These are phyloP conservation scores for Diplodia seriata DNA, from an alignment of 2,329 filamentous ascomycete species.

Conservation along the genomic window DNA sequence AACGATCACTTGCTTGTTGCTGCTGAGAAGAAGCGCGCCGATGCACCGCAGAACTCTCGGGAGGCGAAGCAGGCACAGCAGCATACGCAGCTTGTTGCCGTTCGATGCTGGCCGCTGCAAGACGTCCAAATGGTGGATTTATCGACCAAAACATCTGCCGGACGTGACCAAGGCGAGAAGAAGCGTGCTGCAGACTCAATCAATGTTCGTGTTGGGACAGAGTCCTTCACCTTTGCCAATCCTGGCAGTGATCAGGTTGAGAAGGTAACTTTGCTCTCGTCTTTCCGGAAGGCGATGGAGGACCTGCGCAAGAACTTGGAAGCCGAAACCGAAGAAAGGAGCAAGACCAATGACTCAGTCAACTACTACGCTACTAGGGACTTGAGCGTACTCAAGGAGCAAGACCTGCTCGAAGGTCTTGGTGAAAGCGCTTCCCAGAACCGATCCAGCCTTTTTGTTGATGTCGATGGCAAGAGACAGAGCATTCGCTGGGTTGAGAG, in stretches of 20 bases:
- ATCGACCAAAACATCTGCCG: slow-evolving; percentile 52
- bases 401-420: slow-evolving; percentile 78
- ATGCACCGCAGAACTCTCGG: slow-evolving; percentile 59
- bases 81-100: slow-evolving; percentile 78
- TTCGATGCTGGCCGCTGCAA: slow-evolving; percentile 90
- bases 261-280: slow-evolving; percentile 81
- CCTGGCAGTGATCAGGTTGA: slow-evolving; percentile 80
- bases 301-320: slow-evolving; percentile 85
- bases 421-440: slow-evolving; percentile 75
- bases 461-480: slow-evolving; percentile 95
- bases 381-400: slow-evolving; percentile 76
- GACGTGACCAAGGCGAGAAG: slow-evolving; percentile 19
- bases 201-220: slow-evolving; percentile 86
- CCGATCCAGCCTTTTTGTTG: slow-evolving; percentile 76
- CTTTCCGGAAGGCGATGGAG: slow-evolving; percentile 91
- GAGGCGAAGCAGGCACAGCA: slow-evolving; percentile 54
- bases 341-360: slow-evolving; percentile 82
- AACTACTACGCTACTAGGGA: slow-evolving; percentile 85
- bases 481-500: slow-evolving; percentile 95
- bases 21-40: slow-evolving; percentile 88
- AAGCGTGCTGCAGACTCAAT: slow-evolving; percentile 64
- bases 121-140: slow-evolving; percentile 94
- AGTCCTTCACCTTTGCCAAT: slow-evolving; percentile 93
- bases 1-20: slow-evolving; percentile 95
- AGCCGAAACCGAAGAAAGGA: slow-evolving; percentile 85